Conservation (phyloP, 495 filamentous ascomycete species). For the Neurospora sp. region DNA sequence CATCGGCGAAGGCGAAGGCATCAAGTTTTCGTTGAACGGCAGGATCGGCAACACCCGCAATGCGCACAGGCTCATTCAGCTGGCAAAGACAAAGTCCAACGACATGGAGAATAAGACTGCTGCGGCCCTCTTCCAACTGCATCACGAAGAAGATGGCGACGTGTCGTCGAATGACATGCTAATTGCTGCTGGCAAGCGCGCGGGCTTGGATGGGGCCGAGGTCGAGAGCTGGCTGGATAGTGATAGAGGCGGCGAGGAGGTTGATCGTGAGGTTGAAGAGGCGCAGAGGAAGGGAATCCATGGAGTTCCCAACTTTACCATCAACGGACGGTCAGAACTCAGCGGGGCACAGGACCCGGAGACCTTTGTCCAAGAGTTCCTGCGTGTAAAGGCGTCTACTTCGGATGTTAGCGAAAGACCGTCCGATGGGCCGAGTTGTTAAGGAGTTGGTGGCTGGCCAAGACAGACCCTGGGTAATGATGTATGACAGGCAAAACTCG, state of each 20-base stretch:
- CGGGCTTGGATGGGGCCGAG: slow-evolving; percentile 50
- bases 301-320: slow-evolving; percentile 67
- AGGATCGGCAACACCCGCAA: slow-evolving; percentile 70
- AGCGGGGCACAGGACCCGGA: slow-evolving; percentile 55
- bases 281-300: slow-evolving; percentile 48
- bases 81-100: slow-evolving; percentile 48
- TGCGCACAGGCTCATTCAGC: slow-evolving; percentile 63
- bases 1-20: slow-evolving; percentile 54
- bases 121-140: slow-evolving; percentile 57
- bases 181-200: slow-evolving; percentile 48
- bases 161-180: slow-evolving; percentile 57
- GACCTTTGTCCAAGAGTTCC: slow-evolving; percentile 47
- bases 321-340: slow-evolving; percentile 52
- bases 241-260: slow-evolving; percentile 54
- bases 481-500: neutral
- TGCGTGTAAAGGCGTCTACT: slow-evolving; percentile 31
- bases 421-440: slow-evolving; percentile 4
- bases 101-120: slow-evolving; percentile 53
- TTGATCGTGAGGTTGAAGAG: slow-evolving; percentile 57
- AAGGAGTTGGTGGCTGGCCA: neutral
- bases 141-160: slow-evolving; percentile 71
- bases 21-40: slow-evolving; percentile 62
- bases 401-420: slow-evolving; percentile 6
- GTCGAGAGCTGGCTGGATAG: slow-evolving; percentile 52
- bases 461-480: neutral